A percentile compares a stretch with the other conserved stretches of the same genome.
These are phyloP conservation scores for Forsythia suspensa DNA, from an alignment of 257 asterid genomes.

Conservation along the genomic window DNA sequence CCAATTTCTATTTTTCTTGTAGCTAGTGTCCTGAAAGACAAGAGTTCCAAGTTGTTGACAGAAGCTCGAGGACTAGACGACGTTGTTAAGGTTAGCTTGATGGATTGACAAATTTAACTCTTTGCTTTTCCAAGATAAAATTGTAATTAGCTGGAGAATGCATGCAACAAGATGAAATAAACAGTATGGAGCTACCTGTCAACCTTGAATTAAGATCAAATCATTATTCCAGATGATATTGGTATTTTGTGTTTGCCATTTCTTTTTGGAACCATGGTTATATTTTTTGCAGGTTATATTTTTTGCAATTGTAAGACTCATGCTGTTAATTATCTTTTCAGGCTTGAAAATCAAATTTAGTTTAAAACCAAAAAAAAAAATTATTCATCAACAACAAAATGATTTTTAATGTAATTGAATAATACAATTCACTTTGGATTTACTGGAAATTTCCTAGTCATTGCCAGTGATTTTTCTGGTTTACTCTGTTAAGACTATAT, in stretches of 20 bases:
- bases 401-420: neutral
- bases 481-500: neutral
- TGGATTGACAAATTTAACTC: neutral
- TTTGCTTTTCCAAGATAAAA: neutral
- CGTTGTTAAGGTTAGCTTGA: conserved; percentile 68
- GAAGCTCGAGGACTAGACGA: conserved; percentile 94
- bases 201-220: neutral
- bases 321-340: neutral
- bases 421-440: neutral
- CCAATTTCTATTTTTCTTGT: conserved; percentile 88
- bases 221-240: neutral
- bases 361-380: neutral
- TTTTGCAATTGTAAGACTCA: neutral
- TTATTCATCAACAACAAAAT: neutral
- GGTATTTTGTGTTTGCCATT: neutral
- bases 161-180: too few relatives aligned
- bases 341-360: neutral
- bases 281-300: neutral
- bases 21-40: conserved; percentile 81
- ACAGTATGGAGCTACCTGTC: too few relatives aligned
- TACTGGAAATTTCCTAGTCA: neutral
- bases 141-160: neutral
- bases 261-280: neutral
- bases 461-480: neutral
- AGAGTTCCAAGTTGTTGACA: conserved; percentile 64